A percentile compares a stretch with the other conserved stretches of the same genome.
Conservation (phyloP, 805 yeast genomes). For the Pichia pseudocactophila region DNA sequence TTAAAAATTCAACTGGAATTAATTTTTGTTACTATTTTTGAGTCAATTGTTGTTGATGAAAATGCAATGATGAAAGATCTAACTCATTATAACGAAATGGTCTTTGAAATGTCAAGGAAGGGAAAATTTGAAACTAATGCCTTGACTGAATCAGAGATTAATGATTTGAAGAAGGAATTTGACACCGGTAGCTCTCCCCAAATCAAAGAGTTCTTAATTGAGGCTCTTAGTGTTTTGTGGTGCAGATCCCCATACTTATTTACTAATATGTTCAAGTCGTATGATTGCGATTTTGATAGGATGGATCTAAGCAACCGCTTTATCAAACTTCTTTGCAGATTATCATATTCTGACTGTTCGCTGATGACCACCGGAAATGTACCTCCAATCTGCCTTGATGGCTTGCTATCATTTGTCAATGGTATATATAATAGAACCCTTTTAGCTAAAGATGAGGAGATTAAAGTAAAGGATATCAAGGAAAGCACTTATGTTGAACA, state of each 20-base stretch:
- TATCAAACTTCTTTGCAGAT: slow-evolving; percentile 60
- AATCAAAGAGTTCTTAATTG: slow-evolving; percentile 76
- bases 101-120: slow-evolving; percentile 23
- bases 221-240: slow-evolving; percentile 76
- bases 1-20: slow-evolving; percentile 78
- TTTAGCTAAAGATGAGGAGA: slow-evolving; percentile 21
- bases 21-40: slow-evolving; percentile 54
- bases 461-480: slow-evolving; percentile 13
- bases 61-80: slow-evolving; percentile 21
- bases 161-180: slow-evolving; percentile 28
- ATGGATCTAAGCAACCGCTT: slow-evolving; percentile 64
- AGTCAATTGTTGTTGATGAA: slow-evolving; percentile 26
- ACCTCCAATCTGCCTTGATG: slow-evolving; percentile 91
- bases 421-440: slow-evolving; percentile 48
- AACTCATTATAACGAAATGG: slow-evolving; percentile 20
- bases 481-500: slow-evolving; percentile 32
- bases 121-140: slow-evolving; percentile 21
- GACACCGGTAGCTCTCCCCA: slow-evolving; percentile 37
- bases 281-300: slow-evolving; percentile 86
- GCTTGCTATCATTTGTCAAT: slow-evolving; percentile 61
- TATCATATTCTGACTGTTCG: slow-evolving; percentile 84
- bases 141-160: slow-evolving; percentile 22
- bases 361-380: slow-evolving; percentile 69
- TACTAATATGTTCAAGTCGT: slow-evolving; percentile 66
- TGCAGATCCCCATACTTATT: slow-evolving; percentile 71